Conservation (phyloP, 176 grass and related monocot genomes). For the Zoysia japonica region DNA sequence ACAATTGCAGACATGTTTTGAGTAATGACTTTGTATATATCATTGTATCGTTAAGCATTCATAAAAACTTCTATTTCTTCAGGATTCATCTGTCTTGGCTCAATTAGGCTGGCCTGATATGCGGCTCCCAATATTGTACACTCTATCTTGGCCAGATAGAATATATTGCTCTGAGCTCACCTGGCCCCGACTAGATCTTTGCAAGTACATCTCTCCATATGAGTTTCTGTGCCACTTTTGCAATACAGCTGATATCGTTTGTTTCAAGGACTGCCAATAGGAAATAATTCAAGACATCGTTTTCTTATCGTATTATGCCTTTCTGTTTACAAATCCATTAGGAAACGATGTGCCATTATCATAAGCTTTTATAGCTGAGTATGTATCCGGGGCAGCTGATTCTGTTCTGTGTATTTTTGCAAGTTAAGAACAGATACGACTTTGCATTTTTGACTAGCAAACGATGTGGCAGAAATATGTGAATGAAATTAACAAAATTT, state of each 20-base stretch:
- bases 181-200: constrained; percentile 95
- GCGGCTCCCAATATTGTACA: constrained; percentile 93
- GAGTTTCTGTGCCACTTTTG: constrained; percentile 11
- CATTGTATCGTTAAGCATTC: constrained; percentile 13
- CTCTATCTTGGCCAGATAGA: constrained; percentile 96
- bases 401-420: constrained; percentile 11
- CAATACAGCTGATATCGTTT: background rate
- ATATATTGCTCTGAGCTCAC: constrained; percentile 88
- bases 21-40: background rate
- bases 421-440: constrained; percentile 12
- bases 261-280: constrained; percentile 2
- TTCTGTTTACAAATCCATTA: background rate
- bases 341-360: background rate
- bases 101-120: constrained; percentile 97
- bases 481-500: background rate
- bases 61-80: constrained; percentile 38
- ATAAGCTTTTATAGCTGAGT: constrained; percentile 3
- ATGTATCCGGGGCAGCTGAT: background rate
- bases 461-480: constrained; percentile 2
- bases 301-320: background rate
- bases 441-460: background rate
- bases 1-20: background rate
- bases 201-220: constrained; percentile 59
- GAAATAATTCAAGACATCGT: background rate
- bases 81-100: constrained; percentile 95